Percentiles rank a stretch among this genome's conserved stretches.
Conservation (phyloP, 352 stramenopile genomes). For the Globisporangium sylvaticum region DNA sequence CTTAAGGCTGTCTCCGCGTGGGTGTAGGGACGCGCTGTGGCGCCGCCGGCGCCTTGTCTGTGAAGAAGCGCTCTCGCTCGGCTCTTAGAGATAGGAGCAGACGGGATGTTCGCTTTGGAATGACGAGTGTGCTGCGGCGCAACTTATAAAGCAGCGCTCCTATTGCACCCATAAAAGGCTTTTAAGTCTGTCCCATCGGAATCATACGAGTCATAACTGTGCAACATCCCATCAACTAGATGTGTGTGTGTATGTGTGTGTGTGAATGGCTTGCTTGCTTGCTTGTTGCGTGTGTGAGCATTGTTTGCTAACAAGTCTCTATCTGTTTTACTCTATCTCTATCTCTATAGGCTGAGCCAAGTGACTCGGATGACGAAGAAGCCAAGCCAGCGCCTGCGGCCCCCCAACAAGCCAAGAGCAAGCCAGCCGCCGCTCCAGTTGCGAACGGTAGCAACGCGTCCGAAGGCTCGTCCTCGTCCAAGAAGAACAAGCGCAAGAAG, state of each 20-base stretch:
- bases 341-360: constrained; percentile 25
- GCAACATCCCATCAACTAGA: constrained; percentile 54
- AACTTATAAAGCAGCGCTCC: constrained; percentile 14
- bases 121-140: background rate
- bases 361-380: constrained; percentile 34
- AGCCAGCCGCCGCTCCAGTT: constrained; percentile 1
- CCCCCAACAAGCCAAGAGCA: constrained; percentile 11
- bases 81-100: constrained; percentile 12
- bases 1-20: constrained; percentile 90
- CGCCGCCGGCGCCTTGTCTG: constrained; percentile 20
- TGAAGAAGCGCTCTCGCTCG: constrained; percentile 20
- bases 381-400: constrained; percentile 19
- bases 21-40: constrained; percentile 44
- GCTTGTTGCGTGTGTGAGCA: background rate
- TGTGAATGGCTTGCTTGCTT: background rate
- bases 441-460: background rate
- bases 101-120: constrained; percentile 6
- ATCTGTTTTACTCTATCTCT: constrained; percentile 5
- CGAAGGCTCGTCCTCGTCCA: constrained; percentile 19
- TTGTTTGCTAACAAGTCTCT: constrained; percentile 9
- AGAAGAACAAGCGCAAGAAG: constrained; percentile 68
- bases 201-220: constrained; percentile 93
- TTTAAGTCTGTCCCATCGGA: constrained; percentile 74
- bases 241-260: background rate
- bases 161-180: constrained; percentile 63